Percentiles rank a stretch among this genome's conserved stretches.
Evolutionary conservation across 2,329 filamentous ascomycete species (phyloP).

Genomic region (Monosporascus sp.): DNA sequence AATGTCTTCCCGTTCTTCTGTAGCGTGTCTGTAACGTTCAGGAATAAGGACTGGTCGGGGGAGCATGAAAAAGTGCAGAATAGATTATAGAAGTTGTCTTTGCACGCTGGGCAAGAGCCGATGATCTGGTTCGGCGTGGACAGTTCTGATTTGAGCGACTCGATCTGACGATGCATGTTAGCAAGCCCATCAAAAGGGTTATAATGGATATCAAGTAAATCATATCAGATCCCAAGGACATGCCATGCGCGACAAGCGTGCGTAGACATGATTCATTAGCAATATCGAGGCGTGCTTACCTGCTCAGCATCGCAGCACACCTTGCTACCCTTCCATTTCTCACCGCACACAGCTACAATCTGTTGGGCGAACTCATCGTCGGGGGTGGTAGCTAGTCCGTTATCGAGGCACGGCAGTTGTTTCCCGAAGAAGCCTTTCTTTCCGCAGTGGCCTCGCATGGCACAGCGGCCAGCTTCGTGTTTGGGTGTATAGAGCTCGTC

Average conservation of each 20-base stretch:
- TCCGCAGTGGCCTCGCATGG: conserved; percentile 86
- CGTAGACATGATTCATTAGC: background rate
- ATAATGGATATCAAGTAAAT: background rate
- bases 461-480: conserved; percentile 84
- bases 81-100: conserved; percentile 96
- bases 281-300: conserved; percentile 36
- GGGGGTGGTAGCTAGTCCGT: conserved; percentile 73
- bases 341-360: conserved; percentile 79
- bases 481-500: conserved; percentile 45
- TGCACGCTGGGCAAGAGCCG: conserved; percentile 91
- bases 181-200: background rate
- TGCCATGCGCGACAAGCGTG: no score
- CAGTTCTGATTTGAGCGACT: conserved; percentile 76
- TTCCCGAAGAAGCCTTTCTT: conserved; percentile 87
- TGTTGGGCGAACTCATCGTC: conserved; percentile 67
- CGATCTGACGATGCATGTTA: conserved; percentile 50
- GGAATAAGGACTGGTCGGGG: conserved; percentile 88
- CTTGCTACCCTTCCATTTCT: conserved; percentile 76
- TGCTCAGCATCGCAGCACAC: conserved; percentile 84
- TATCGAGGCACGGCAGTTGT: conserved; percentile 88
- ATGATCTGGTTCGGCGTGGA: conserved; percentile 85
- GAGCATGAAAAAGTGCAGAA: conserved; percentile 99
- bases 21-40: conserved; percentile 80
- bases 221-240: no score
- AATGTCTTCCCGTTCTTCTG: conserved; percentile 50